Base-by-base conservation (phyloP, 2,329 filamentous ascomycete genomes). In the Xylaria sp. region DNA sequence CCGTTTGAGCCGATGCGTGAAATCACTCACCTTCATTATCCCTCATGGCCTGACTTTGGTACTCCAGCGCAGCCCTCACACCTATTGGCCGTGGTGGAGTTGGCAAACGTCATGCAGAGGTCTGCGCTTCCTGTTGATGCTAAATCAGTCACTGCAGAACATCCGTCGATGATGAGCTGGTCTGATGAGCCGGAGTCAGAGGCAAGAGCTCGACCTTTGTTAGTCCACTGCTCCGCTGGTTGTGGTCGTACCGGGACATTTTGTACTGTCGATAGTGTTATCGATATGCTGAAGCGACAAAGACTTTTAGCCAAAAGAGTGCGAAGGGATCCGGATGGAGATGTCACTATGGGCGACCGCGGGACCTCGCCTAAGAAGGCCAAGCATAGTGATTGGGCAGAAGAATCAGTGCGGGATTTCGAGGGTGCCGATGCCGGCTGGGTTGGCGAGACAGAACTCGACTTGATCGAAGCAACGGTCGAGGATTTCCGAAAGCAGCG, bases 31-130 rank as follows among this genome's bases (percentile, higher is more conserved):
- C 83, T 99, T 15, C 94, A 98, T 77, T 98, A 97, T 79, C 90
- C 93, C 0, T 90, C 92, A n/a, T 99, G 96, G 96, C 96, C 96
- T 0, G 96, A 99, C 77, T 97, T 98, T 80, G 96, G 96, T 23
- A 92, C 94, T 0, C 95, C 95, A 0, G 94, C 96, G 0, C 92
- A 97, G 75, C 94, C 96, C 1, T 89, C 89, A 5, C 94, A 98
- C 75, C 86, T 99, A 1, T 85, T 99, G 17, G 92, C 91, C 1
- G 82, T 99, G 17, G 92, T 98, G n/a, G 94, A 97, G 79, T 88
- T 97, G 61, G 93, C 92, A 74, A 96, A 93, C 75, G 85, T 88
- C 40, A 93, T 90, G 87, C 92, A 86, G 82, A 91, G 80, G 73
- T 87, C 80, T 65, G 86, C 81, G 74, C 83, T 79, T 68, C 87